These are phyloP conservation scores for Tuber melanosporum DNA, from an alignment of 495 filamentous ascomycete species.

Conservation along the genomic window DNA sequence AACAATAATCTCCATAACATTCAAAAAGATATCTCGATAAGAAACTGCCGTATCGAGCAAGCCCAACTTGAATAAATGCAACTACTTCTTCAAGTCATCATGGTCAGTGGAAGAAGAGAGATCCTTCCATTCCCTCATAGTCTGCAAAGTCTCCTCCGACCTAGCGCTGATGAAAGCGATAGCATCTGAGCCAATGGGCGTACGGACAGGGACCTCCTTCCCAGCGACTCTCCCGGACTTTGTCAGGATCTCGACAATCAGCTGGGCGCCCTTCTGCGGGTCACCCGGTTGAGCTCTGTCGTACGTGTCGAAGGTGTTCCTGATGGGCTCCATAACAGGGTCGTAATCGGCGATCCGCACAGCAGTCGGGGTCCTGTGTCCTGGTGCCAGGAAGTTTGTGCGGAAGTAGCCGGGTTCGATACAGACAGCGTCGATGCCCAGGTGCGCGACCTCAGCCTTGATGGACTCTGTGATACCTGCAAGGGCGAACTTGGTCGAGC, in stretches of 20 bases:
- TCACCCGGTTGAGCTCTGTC: constrained; percentile 47
- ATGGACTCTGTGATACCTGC: constrained; percentile 46
- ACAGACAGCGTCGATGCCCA: constrained; percentile 46
- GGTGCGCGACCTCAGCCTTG: constrained; percentile 44
- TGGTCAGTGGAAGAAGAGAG: constrained; percentile 45
- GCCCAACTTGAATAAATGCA: background rate
- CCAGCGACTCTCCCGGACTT: constrained; percentile 44
- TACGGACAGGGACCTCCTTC: constrained; percentile 44
- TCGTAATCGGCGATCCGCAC: constrained; percentile 41
- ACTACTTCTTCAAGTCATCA: constrained; percentile 31
- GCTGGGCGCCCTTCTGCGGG: constrained; percentile 47
- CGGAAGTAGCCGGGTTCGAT: constrained; percentile 49
- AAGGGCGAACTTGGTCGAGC: constrained; percentile 48
- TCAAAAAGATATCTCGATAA: background rate
- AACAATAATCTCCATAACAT: background rate
- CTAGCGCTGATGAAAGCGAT: constrained; percentile 42
- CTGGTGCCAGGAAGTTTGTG: constrained; percentile 40
- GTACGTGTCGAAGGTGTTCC: constrained; percentile 25
- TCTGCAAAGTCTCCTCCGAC: constrained; percentile 40
- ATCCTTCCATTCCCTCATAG: constrained; percentile 46
- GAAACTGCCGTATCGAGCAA: background rate
- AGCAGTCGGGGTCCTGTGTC: constrained; percentile 29
- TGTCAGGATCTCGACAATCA: constrained; percentile 49
- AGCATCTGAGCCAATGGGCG: constrained; percentile 49
- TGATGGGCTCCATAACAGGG: constrained; percentile 22